Evolutionary conservation across 192 early-diverging fungal species (phyloP), one percentile per base, ranked within the genome.

Genomic region (Geranomyces variabilis): DNA sequence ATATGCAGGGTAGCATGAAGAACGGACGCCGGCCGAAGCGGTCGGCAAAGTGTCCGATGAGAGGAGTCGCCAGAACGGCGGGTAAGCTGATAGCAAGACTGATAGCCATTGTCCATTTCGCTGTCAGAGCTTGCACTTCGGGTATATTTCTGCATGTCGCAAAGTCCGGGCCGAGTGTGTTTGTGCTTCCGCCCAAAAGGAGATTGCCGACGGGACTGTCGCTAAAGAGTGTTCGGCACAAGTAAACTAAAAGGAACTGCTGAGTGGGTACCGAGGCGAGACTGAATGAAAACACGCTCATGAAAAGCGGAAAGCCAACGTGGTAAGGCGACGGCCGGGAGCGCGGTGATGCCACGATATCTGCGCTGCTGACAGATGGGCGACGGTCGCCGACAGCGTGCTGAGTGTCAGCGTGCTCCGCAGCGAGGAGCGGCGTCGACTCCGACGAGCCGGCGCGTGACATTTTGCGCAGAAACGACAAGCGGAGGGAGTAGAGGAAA

Each of bases 21-120:
- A 81, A 28, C 13, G 77, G 77, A n/a, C 49, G 44, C 24, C 82
- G 69, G 22, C 82, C 82, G 28, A 77, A 48, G 15, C 75, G 61
- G 57, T 83, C 82, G 45, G 71, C 69, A 8, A 83, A 66, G 3
- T 61, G 41, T 17, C 79, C 79, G 51, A 75, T 59, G 3, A 79
- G 43, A 19, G 82, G 82, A 15, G 58, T 66, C 10, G 77, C 30
- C 22, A 83, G 49, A 28, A 83, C 57, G 22, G 77, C 75, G 24
- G 82, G 82, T 0, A 79, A 34, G 24, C 51, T 59, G 22, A 70
- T 69, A 22, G 64, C 67, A 26, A 83, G 78, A 10, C 49, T 60
- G 13, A 83, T 45, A 1, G 63, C 64, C 67, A 80, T 77, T 10
- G 51, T 49, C 78, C 78, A 83, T 13, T 64, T 47, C 17, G 77